Evolutionary conservation across 192 early-diverging fungal genomes (phyloP).

Genomic region (Linnemannia schmuckeri): DNA sequence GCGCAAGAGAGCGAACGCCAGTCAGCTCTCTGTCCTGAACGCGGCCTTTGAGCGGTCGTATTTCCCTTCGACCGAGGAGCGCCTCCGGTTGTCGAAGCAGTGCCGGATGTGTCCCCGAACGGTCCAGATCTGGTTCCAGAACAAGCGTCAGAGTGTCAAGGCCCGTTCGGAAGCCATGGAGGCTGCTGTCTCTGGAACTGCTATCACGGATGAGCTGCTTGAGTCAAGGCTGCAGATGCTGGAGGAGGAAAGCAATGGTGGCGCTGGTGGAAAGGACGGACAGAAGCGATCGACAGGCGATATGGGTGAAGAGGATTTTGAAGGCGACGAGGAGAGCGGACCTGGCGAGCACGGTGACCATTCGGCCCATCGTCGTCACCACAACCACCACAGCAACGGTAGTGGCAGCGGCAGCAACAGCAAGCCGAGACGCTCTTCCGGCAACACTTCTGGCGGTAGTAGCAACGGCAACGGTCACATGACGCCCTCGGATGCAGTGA

Average conservation of each 20-base stretch:
- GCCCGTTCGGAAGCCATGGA: conserved; percentile 47
- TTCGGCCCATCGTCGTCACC: background rate
- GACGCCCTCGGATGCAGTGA: conserved; percentile 46
- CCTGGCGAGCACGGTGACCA: background rate
- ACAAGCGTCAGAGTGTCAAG: conserved; percentile 81
- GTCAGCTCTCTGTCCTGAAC: conserved; percentile 85
- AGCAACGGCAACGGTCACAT: background rate
- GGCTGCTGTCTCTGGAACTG: conserved; percentile 14
- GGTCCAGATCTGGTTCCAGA: conserved; percentile 99
- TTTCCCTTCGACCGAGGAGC: conserved; percentile 87
- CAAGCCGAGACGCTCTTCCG: conserved; percentile 25
- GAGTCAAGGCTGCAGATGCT: conserved; percentile 4
- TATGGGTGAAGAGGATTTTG: background rate
- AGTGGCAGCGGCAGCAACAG: background rate
- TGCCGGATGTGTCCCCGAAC: conserved; percentile 92
- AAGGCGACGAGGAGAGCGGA: conserved; percentile 15
- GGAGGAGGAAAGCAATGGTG: background rate
- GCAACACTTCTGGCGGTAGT: background rate
- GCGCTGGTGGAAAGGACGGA: conserved; percentile 23
- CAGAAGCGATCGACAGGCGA: conserved; percentile 44
- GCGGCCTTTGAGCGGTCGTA: conserved; percentile 81
- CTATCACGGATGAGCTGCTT: background rate
- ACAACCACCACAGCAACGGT: background rate
- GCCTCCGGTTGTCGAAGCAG: conserved; percentile 81
- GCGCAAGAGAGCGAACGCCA: conserved; percentile 85